Percentiles rank a stretch among this genome's conserved stretches.
phyloP scores from a whole-genome alignment of 176 grass and related monocot genomes.

The Eleusine coracana region DNA sequence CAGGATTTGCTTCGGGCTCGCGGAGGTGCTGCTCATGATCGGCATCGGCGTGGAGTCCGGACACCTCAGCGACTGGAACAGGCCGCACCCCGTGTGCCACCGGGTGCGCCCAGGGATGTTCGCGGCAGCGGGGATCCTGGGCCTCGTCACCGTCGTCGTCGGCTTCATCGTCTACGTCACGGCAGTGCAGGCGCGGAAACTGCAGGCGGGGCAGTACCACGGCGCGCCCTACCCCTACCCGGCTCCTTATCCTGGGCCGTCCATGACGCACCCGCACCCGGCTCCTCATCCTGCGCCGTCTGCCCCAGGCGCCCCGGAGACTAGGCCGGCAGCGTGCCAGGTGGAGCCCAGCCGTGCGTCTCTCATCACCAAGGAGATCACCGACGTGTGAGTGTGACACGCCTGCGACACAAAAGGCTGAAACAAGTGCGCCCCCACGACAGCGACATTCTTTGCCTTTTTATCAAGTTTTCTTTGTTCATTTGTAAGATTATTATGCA shows the following conservation, averaged over 20 bases:
- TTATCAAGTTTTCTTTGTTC: background rate
- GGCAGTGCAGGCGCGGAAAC: conserved; percentile 44
- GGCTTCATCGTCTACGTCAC: conserved; percentile 85
- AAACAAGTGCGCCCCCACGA: background rate
- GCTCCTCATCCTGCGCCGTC: conserved; percentile 20
- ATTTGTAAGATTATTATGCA: background rate
- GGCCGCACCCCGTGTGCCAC: conserved; percentile 70
- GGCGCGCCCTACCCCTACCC: background rate
- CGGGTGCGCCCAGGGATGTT: conserved; percentile 74
- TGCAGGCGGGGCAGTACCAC: conserved; percentile 43
- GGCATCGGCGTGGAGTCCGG: conserved; percentile 84
- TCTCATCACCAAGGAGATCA: conserved; percentile 40
- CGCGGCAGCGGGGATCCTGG: conserved; percentile 79
- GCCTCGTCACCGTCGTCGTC: conserved; percentile 74
- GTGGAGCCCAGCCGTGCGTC: conserved; percentile 28
- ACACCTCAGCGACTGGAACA: conserved; percentile 75
- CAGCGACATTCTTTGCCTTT: background rate
- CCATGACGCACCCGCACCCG: background rate
- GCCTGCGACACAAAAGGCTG: background rate
- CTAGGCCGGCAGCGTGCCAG: conserved; percentile 11
- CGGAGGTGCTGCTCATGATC: conserved; percentile 85
- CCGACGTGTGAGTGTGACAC: conserved; percentile 39
- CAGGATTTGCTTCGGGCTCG: conserved; percentile 91
- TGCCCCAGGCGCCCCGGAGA: conserved; percentile 25
- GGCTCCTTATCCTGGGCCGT: conserved; percentile 17